Conservation (phyloP, 768 basidiomycete genomes). For the Tephrocybe rancida region DNA sequence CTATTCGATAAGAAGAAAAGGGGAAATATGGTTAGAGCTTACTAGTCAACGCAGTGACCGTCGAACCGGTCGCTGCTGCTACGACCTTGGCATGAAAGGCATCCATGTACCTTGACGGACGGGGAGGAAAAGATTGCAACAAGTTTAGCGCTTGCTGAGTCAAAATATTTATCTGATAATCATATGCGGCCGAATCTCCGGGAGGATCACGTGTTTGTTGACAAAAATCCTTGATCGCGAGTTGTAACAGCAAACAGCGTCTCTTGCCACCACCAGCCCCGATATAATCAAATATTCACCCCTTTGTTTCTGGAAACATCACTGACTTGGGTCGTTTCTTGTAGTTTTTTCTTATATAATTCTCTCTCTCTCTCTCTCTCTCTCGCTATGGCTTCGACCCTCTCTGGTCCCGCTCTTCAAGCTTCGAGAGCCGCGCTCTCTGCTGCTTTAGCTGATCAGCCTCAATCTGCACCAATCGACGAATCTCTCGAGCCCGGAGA, state of each 20-base stretch:
- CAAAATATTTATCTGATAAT: slow-evolving; percentile 37
- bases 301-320: slow-evolving; percentile 7
- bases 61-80: slow-evolving; percentile 79
- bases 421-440: slow-evolving; percentile 80
- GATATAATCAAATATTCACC: slow-evolving; percentile 8
- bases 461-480: slow-evolving; percentile 30
- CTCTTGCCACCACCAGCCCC: slow-evolving; percentile 11
- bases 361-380: not conserved
- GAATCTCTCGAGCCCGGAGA: slow-evolving; percentile 73
- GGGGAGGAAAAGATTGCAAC: slow-evolving; percentile 8
- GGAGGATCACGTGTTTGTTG: slow-evolving; percentile 21
- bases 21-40: slow-evolving; percentile 22
- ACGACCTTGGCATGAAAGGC: slow-evolving; percentile 77
- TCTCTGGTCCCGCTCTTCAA: slow-evolving; percentile 69
- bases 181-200: slow-evolving; percentile 7
- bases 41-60: slow-evolving; percentile 85
- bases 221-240: slow-evolving; percentile 16
- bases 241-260: slow-evolving; percentile 8
- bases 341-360: slow-evolving; percentile 10
- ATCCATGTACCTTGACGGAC: slow-evolving; percentile 51
- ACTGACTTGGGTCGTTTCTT: not conserved
- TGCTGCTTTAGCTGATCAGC: slow-evolving; percentile 65
- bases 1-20: not conserved
- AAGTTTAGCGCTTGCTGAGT: not conserved
- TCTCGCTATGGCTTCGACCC: slow-evolving; percentile 45